Base-by-base conservation (phyloP, 2,329 filamentous ascomycete species). In the Fusarium sp. region DNA sequence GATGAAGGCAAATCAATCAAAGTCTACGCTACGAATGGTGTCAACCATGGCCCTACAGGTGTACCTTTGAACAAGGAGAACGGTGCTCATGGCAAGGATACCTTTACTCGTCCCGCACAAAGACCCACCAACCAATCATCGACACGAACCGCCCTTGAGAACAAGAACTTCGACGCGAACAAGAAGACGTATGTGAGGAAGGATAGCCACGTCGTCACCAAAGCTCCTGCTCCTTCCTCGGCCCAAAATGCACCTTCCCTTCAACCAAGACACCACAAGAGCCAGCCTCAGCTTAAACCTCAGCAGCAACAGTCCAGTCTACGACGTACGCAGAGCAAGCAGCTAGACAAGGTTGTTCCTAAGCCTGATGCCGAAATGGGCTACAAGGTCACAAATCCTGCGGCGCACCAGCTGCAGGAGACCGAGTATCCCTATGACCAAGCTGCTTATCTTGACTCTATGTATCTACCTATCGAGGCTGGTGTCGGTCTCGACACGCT, bases 271-370 rank as follows among this genome's bases (percentile, higher is more conserved):
- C 85, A 87, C 51, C 79, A 84, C 78, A 86, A 83, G 75, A 87
- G 85, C 73, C 86, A 88, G 75, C 86, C 86, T 13, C 81, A 84
- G 57, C 80, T 88, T 51, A 85, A 84, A 68, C 69, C 75, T 47
- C 80, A 83, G 48, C 80, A 82, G 49, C 80, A 83, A 53, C 82
- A 77, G 28, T 71, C 80, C 21, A 76, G 74, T 42, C 75, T 84
- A 32, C 79, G 82, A 51, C 79, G 80, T 49, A 84, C 82, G 2
- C 82, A 85, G 66, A 84, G 83, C 78, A 82, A 79, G 67, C 78
- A 82, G 59, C 68, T 81, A 21, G 78, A 79, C 32, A 76, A 68
- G 30, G 57, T 72, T 23, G 66, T 50, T 32, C 50, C 68, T n/a
- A 67, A 50, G 50, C 51, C 66, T 9, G 72, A 76, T 50, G 37